Evolutionary conservation across 169 alveolate genomes (phyloP).

Genomic region (Eimeria sp.): DNA sequence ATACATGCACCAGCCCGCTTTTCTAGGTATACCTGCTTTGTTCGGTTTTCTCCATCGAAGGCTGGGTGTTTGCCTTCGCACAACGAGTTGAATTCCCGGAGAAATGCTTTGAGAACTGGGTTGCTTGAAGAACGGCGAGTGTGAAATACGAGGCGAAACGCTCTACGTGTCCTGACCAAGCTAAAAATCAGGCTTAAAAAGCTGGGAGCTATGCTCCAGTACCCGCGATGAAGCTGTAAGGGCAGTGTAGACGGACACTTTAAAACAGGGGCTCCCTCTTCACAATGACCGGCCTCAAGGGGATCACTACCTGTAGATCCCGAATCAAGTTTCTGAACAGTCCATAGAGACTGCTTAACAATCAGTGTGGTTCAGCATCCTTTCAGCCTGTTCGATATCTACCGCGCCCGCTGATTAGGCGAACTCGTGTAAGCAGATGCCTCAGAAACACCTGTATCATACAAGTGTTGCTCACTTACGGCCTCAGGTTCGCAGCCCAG

Average conservation of each 20-base stretch:
- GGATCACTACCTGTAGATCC: neutral
- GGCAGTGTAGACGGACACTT: constrained; percentile 4
- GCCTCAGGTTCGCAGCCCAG: constrained; percentile 16
- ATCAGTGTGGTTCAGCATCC: neutral
- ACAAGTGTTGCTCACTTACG: constrained; percentile 1
- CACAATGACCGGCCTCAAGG: neutral
- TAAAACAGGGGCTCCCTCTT: neutral
- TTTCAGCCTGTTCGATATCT: neutral
- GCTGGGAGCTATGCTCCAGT: constrained; percentile 59
- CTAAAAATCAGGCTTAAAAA: constrained; percentile 42
- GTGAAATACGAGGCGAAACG: constrained; percentile 64
- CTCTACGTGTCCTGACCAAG: constrained; percentile 39
- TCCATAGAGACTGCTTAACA: neutral
- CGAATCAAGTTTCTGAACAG: constrained; percentile 5
- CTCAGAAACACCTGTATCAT: neutral
- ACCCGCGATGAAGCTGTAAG: constrained; percentile 28
- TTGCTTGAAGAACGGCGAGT: constrained; percentile 68
- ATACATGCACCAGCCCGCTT: no score
- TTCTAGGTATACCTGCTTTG: constrained; percentile 61
- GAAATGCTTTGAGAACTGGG: neutral
- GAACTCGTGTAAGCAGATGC: neutral
- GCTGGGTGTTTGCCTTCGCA: constrained; percentile 83
- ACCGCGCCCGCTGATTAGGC: neutral
- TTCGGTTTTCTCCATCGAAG: constrained; percentile 80
- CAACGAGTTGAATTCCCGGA: constrained; percentile 64